Evolutionary conservation across 83 land plant genomes (phyloP).

Genomic region (Thuja plicata): DNA sequence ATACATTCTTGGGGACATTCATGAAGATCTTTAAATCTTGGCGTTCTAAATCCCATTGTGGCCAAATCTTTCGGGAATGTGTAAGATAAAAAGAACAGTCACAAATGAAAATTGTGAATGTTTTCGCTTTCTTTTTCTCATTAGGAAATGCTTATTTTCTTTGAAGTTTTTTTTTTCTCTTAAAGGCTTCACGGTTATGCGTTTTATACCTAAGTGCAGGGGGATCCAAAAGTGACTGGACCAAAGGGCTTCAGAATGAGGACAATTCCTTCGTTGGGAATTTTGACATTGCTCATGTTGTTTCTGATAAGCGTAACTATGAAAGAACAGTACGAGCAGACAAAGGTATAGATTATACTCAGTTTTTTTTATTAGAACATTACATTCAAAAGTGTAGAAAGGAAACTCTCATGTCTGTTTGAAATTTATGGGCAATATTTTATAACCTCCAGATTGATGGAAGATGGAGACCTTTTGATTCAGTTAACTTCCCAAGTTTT

Average conservation of each 20-base stretch:
- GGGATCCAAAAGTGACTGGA: constrained; percentile 7
- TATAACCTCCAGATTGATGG: neutral
- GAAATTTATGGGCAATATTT: neutral
- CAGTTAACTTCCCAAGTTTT: neutral
- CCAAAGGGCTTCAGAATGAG: constrained; percentile 5
- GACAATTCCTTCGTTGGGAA: constrained; percentile 11
- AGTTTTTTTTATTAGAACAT: neutral
- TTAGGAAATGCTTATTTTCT: neutral
- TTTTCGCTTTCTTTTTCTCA: neutral
- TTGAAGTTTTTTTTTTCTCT: neutral
- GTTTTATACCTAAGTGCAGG: neutral
- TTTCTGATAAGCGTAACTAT: constrained; percentile 8
- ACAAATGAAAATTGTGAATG: neutral
- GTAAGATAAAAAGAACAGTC: neutral
- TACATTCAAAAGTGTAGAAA: neutral
- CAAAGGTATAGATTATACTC: neutral
- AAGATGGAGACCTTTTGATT: constrained; percentile 6
- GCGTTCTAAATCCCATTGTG: constrained; percentile 1
- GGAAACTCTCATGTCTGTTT: neutral
- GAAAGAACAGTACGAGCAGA: constrained; percentile 15
- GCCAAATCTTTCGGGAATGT: constrained; percentile 2
- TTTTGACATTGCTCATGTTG: constrained; percentile 11
- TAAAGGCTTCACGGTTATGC: neutral
- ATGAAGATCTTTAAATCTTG: constrained; percentile 15
- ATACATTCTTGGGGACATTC: neutral